A percentile compares a stretch with the other conserved stretches of the same genome.
Evolutionary conservation across 2,329 filamentous ascomycete genomes (phyloP).

Genomic region (Ambrosiella cleistominuta): DNA sequence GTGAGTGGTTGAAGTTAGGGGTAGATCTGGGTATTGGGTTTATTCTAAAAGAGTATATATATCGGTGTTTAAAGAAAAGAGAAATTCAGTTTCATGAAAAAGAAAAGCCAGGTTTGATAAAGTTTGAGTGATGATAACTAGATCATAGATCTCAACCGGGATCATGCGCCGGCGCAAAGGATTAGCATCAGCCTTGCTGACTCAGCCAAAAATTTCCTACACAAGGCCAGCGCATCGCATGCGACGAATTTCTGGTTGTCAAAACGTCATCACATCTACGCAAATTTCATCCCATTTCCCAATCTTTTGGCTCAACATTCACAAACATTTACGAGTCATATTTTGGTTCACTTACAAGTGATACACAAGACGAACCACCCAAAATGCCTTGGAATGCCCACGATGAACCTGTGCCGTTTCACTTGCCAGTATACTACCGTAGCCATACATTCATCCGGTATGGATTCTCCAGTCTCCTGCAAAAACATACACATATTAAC

Average conservation of each 20-base stretch:
- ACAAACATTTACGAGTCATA: not conserved
- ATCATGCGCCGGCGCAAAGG: not conserved
- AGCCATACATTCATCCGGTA: conserved; percentile 55
- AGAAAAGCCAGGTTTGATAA: too few relatives aligned
- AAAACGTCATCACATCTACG: too few relatives aligned
- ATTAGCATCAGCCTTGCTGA: not conserved
- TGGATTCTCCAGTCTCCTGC: not conserved
- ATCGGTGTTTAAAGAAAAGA: not conserved
- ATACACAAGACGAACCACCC: not conserved
- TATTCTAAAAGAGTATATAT: not conserved
- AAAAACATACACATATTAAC: not conserved
- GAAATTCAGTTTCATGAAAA: too few relatives aligned
- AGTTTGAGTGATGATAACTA: too few relatives aligned
- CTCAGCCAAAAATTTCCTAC: not conserved
- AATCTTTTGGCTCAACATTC: not conserved
- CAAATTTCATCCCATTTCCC: not conserved
- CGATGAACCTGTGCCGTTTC: conserved; percentile 50
- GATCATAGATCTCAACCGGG: conserved; percentile 1
- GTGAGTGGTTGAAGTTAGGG: conserved; percentile 15
- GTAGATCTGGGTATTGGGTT: not conserved
- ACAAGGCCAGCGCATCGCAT: not conserved
- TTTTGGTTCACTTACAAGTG: not conserved
- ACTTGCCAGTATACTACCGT: conserved; percentile 72
- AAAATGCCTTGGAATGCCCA: conserved; percentile 7
- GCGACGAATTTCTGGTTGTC: too few relatives aligned